Evolutionary conservation across 2,329 filamentous ascomycete species (phyloP).

Genomic region (Fusarium dimerum): DNA sequence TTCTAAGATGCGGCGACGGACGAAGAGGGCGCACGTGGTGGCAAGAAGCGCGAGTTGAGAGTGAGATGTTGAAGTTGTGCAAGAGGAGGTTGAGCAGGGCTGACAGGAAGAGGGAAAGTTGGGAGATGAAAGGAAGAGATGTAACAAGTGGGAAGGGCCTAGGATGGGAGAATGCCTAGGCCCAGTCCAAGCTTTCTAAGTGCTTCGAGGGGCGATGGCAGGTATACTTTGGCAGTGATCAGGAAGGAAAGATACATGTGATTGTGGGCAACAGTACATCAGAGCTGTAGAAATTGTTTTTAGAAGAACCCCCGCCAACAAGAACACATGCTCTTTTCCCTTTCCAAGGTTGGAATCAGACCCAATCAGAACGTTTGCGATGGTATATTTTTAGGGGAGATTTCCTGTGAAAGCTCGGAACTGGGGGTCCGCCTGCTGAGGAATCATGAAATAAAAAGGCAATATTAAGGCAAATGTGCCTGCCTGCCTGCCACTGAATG

Average conservation of each 20-base stretch:
- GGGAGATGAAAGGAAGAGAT: slow-evolving; percentile 5
- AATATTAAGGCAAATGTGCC: not conserved
- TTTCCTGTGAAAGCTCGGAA: not conserved
- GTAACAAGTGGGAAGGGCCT: not conserved
- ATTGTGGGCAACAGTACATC: not conserved
- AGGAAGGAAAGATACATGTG: not conserved
- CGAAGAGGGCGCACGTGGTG: too few relatives aligned
- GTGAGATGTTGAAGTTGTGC: not conserved
- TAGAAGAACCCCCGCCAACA: not conserved
- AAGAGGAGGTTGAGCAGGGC: not conserved
- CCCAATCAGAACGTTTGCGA: not conserved
- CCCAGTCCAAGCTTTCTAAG: too few relatives aligned
- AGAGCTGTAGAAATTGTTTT: not conserved
- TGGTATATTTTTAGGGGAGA: not conserved
- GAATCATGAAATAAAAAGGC: not conserved
- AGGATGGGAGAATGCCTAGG: not conserved
- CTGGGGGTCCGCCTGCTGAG: not conserved
- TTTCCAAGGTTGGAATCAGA: not conserved
- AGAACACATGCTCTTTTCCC: not conserved
- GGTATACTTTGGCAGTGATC: not conserved
- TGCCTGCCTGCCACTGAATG: too few relatives aligned
- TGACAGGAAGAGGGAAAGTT: slow-evolving; percentile 5
- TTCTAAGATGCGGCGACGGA: not conserved
- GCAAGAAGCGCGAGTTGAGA: not conserved
- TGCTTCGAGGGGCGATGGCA: not conserved